Conservation (phyloP, 306 rosid genomes). For the Arachis hypogaea region DNA sequence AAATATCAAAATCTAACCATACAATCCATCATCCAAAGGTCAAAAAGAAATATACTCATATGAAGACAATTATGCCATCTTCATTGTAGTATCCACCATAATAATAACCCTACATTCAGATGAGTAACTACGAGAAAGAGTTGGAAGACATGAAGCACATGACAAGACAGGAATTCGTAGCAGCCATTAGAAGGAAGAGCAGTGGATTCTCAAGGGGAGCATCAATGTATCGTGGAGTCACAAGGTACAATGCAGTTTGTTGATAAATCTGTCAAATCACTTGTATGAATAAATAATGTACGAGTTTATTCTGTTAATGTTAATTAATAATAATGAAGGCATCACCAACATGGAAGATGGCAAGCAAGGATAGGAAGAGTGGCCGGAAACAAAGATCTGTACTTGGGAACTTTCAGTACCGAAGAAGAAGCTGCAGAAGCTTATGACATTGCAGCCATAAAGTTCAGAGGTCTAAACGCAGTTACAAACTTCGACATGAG, state of each 20-base stretch:
- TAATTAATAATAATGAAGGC: slow-evolving; percentile 35
- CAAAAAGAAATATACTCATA: too few species aligned
- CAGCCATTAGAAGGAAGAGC: slow-evolving; percentile 77
- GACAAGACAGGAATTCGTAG: slow-evolving; percentile 80
- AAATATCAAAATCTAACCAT: too few species aligned
- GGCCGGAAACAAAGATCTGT: slow-evolving; percentile 80
- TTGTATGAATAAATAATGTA: too few species aligned
- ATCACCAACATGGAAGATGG: slow-evolving; percentile 82
- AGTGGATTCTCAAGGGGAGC: slow-evolving; percentile 87
- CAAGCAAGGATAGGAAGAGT: slow-evolving; percentile 86
- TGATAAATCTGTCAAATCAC: too few species aligned
- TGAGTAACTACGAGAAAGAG: slow-evolving; percentile 77
- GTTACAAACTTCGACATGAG: slow-evolving; percentile 79
- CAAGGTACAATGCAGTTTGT: slow-evolving; percentile 11
- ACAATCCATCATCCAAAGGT: too few species aligned
- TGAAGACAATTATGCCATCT: too few species aligned
- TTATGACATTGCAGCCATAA: slow-evolving; percentile 75
- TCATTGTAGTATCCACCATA: too few species aligned
- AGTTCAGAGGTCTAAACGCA: slow-evolving; percentile 70
- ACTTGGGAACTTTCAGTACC: slow-evolving; percentile 78
- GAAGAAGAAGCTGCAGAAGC: slow-evolving; percentile 88
- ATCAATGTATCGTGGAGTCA: slow-evolving; percentile 82
- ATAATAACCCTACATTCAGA: slow-evolving; percentile 37
- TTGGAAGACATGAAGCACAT: slow-evolving; percentile 78
- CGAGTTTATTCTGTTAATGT: too few species aligned